Conservation (phyloP, 2,329 filamentous ascomycete genomes). For the Thermothelomyces thermophilus region DNA sequence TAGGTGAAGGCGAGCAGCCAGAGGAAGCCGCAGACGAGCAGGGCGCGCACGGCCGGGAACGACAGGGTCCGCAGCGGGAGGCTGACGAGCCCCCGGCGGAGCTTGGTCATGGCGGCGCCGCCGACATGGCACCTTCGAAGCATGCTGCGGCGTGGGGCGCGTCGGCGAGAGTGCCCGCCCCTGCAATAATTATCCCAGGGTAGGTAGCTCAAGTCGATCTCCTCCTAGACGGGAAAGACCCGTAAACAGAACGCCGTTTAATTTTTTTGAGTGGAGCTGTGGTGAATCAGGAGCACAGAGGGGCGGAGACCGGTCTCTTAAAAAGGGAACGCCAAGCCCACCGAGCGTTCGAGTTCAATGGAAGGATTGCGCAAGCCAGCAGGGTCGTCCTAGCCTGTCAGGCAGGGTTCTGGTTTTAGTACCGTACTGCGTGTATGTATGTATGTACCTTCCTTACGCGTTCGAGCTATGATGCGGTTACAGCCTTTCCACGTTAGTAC, state of each 20-base stretch:
- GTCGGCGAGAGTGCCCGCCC: background rate
- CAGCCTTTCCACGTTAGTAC: too few species aligned
- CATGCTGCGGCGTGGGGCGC: background rate
- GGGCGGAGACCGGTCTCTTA: too few species aligned
- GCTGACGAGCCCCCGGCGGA: background rate
- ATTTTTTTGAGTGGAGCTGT: background rate
- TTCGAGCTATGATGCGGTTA: too few species aligned
- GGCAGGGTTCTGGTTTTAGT: too few species aligned
- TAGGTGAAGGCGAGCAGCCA: slow-evolving; percentile 18
- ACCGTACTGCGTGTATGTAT: too few species aligned
- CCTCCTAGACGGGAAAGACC: too few species aligned
- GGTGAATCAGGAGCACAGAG: background rate
- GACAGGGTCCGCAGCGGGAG: slow-evolving; percentile 1
- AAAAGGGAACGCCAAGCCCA: background rate
- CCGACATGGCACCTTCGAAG: background rate
- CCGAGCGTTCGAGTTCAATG: too few species aligned
- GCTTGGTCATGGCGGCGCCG: background rate
- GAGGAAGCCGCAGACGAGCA: slow-evolving; percentile 3
- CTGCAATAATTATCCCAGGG: too few species aligned
- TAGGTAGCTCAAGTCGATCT: too few species aligned
- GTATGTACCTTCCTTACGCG: too few species aligned
- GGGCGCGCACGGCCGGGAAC: slow-evolving; percentile 3
- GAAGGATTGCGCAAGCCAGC: slow-evolving; percentile 11
- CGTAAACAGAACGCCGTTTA: too few species aligned
- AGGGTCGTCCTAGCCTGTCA: background rate